Conservation (phyloP, 495 filamentous ascomycete genomes). For the Trichoderma erinaceum region DNA sequence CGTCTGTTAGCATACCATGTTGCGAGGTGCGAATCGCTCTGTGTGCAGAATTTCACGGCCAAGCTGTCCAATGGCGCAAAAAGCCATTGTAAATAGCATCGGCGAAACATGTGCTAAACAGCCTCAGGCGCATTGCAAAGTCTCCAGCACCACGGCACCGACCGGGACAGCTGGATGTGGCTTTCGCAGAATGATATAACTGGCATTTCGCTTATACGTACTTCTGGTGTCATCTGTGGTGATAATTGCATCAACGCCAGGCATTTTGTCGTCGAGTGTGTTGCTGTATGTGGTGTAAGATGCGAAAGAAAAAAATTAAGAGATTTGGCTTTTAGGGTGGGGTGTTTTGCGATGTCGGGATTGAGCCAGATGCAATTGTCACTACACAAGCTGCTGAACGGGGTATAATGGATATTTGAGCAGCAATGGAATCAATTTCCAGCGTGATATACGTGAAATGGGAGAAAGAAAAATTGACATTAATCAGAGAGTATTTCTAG, state of each 20-base stretch:
- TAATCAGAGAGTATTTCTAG: neutral
- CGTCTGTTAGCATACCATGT: neutral
- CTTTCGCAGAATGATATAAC: neutral
- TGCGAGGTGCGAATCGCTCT: constrained; percentile 15
- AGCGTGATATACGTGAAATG: neutral
- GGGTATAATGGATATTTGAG: neutral
- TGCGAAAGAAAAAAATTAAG: neutral
- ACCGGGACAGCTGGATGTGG: neutral
- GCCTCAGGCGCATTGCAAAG: neutral
- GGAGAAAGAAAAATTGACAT: neutral
- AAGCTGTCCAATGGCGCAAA: neutral
- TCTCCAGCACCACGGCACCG: neutral
- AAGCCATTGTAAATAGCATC: constrained; percentile 2
- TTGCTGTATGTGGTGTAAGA: neutral
- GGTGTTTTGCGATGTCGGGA: constrained; percentile 13
- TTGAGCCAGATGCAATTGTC: neutral
- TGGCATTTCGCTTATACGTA: constrained; percentile 23
- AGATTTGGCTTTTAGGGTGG: constrained; percentile 2
- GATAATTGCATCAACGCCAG: constrained; percentile 41
- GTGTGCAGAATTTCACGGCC: neutral
- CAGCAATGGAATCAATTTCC: neutral
- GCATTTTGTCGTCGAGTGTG: constrained; percentile 28
- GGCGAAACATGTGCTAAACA: neutral
- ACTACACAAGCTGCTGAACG: neutral
- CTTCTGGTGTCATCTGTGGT: constrained; percentile 46